Conservation (phyloP, 2,329 filamentous ascomycete species). For the Pseudocercospora vitis region DNA sequence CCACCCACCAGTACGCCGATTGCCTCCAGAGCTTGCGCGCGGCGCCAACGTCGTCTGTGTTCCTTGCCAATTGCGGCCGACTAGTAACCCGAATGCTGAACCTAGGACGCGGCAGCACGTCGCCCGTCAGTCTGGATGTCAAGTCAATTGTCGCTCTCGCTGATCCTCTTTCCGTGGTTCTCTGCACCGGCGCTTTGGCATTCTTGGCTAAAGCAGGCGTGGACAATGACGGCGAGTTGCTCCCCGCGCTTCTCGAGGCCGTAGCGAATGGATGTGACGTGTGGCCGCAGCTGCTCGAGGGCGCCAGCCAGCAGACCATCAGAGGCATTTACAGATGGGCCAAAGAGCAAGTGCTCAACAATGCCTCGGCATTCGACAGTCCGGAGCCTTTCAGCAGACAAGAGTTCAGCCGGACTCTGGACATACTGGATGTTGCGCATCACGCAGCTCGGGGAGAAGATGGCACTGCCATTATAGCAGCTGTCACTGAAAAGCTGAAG, state of each 20-base stretch:
- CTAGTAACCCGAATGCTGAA: slow-evolving; percentile 22
- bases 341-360: slow-evolving; percentile 36
- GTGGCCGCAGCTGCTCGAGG: slow-evolving; percentile 46
- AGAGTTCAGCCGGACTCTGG: slow-evolving; percentile 24
- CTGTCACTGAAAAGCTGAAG: slow-evolving; percentile 32
- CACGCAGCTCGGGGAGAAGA: slow-evolving; percentile 22
- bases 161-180: slow-evolving; percentile 28
- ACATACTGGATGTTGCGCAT: slow-evolving; percentile 33
- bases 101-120: not conserved
- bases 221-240: slow-evolving; percentile 15
- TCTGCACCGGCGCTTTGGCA: slow-evolving; percentile 21
- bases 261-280: slow-evolving; percentile 45
- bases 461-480: slow-evolving; percentile 16
- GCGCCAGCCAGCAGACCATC: slow-evolving; percentile 35
- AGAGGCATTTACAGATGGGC: slow-evolving; percentile 35
- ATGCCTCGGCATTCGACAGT: slow-evolving; percentile 9
- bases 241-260: slow-evolving; percentile 41
- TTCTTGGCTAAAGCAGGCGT: slow-evolving; percentile 18
- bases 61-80: slow-evolving; percentile 20
- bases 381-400: slow-evolving; percentile 9
- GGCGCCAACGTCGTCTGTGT: slow-evolving; percentile 13
- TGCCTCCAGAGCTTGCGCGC: slow-evolving; percentile 13
- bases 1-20: slow-evolving; percentile 13
- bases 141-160: slow-evolving; percentile 23
- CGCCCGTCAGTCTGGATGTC: slow-evolving; percentile 13